Conservation (phyloP, 345 rosid species). For the Moricandia moricandioides region DNA sequence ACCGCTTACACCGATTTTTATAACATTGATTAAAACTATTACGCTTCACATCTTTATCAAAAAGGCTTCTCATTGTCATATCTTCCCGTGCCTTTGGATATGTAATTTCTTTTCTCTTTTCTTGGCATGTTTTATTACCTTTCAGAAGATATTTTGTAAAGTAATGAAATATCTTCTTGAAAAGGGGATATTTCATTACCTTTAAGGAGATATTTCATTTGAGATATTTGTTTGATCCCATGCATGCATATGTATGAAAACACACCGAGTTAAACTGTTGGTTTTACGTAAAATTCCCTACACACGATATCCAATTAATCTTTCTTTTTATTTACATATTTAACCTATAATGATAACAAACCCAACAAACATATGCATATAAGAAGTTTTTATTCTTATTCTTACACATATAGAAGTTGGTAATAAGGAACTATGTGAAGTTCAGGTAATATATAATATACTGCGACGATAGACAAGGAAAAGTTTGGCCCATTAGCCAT, state of each 20-base stretch:
- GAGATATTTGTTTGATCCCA: conserved; percentile 24
- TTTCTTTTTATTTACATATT: neutral
- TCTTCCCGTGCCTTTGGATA: conserved; percentile 26
- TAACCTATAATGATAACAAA: neutral
- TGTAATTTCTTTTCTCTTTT: neutral
- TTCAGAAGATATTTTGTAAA: conserved; percentile 14
- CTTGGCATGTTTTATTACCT: conserved; percentile 2
- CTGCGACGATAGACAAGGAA: neutral
- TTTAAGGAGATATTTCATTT: conserved; percentile 19
- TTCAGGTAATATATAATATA: neutral
- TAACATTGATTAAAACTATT: conserved; percentile 13
- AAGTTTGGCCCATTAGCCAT: conserved; percentile 26
- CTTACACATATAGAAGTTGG: neutral
- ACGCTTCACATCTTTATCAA: neutral
- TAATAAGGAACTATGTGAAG: neutral
- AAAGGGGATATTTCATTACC: neutral
- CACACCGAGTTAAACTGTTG: no score
- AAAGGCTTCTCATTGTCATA: neutral
- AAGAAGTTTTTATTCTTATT: neutral
- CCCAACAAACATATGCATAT: neutral
- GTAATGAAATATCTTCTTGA: no score
- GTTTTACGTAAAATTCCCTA: conserved; percentile 1
- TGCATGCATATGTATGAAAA: no score
- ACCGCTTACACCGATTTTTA: no score
- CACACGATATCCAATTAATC: neutral